Evolutionary conservation across 306 rosid species (phyloP).

Genomic region (Prunus fruticosa): DNA sequence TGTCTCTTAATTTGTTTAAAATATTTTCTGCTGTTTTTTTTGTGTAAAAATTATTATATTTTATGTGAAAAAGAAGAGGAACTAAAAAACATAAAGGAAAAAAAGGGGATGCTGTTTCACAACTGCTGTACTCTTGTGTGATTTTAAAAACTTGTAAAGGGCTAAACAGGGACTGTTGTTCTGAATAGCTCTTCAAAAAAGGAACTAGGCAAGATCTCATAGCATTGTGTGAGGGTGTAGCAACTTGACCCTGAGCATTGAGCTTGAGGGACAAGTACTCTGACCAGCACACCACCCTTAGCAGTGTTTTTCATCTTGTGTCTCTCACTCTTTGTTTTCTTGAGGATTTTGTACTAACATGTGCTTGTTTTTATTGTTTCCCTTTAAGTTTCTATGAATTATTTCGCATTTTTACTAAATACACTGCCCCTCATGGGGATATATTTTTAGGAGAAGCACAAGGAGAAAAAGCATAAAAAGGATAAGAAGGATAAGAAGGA

Average conservation of each 20-base stretch:
- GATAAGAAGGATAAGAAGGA: constrained; percentile 21
- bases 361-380: not conserved
- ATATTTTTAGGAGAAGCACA: constrained; percentile 13
- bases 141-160: too few relatives aligned
- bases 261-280: not conserved
- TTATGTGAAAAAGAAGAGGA: not conserved
- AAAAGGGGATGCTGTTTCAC: not conserved
- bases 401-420: not conserved
- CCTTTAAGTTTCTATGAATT: not conserved
- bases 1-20: not conserved
- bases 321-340: not conserved
- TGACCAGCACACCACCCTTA: not conserved
- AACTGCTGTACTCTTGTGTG: not conserved
- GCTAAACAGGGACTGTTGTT: too few relatives aligned
- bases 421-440: not conserved
- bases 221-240: not conserved
- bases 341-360: not conserved
- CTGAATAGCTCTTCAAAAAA: not conserved
- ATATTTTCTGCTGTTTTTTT: not conserved
- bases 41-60: too few relatives aligned
- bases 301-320: not conserved
- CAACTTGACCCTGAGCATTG: not conserved
- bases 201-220: not conserved
- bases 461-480: constrained; percentile 20
- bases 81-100: not conserved